phyloP scores from a whole-genome alignment of 129 eudicot genomes.

The Logfia minima region DNA sequence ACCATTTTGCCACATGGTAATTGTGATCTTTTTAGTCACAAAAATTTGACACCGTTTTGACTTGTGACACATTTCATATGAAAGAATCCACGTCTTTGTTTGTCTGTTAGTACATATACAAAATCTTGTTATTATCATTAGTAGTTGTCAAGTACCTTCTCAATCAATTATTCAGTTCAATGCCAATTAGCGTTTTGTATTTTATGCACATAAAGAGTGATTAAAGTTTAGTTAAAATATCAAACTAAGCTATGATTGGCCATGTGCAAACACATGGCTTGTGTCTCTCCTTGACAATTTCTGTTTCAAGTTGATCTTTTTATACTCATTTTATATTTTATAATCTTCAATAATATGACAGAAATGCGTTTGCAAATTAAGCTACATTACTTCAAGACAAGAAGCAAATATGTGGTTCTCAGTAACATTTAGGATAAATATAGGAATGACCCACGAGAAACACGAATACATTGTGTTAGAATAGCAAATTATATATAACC shows the following conservation, averaged over 20 bases:
- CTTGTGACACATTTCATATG: background rate
- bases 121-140: background rate
- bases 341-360: too few relatives aligned
- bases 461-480: too few relatives aligned
- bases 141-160: constrained; percentile 10
- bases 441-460: too few relatives aligned
- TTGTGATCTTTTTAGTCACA: too few relatives aligned
- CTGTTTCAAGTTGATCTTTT: background rate
- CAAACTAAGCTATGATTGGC: constrained; percentile 12
- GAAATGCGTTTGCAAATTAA: background rate
- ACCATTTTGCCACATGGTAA: background rate
- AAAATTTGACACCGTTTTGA: too few relatives aligned
- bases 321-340: background rate
- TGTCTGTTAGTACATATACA: background rate
- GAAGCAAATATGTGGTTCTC: too few relatives aligned
- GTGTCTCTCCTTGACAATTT: background rate
- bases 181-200: background rate
- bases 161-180: constrained; percentile 10
- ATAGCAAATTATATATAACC: too few relatives aligned
- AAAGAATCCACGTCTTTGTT: background rate
- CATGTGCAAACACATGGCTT: constrained; percentile 20
- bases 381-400: background rate
- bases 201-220: constrained; percentile 3
- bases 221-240: background rate
- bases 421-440: too few relatives aligned